Evolutionary conservation across 1,284 basidiomycete genomes (phyloP).

Genomic region (Sutorius eximius): DNA sequence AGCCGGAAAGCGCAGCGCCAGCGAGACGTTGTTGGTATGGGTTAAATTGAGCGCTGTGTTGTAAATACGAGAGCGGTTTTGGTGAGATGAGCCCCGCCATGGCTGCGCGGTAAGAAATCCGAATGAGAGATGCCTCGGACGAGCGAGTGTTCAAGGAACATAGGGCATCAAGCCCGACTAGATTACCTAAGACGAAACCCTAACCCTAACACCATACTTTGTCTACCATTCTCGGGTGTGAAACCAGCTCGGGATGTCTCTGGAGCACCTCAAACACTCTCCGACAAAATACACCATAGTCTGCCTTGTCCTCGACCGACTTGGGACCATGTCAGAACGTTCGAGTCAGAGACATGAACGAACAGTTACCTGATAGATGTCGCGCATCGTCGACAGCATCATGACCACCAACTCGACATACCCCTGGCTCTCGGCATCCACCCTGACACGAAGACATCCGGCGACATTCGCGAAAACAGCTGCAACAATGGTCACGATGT

Average conservation of each 20-base stretch:
- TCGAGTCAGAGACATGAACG: background rate
- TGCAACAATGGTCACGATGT: conserved; percentile 8
- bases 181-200: conserved; percentile 33
- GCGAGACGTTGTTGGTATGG: conserved; percentile 45
- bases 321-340: conserved; percentile 3
- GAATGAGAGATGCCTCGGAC: conserved; percentile 11
- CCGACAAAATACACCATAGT: conserved; percentile 28
- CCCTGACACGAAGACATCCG: conserved; percentile 18
- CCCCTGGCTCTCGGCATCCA: conserved; percentile 28
- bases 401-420: conserved; percentile 31
- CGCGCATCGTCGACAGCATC: conserved; percentile 35
- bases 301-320: conserved; percentile 13
- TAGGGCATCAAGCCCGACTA: background rate
- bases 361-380: conserved; percentile 27
- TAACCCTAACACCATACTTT: conserved; percentile 21
- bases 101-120: conserved; percentile 24
- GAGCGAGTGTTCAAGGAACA: background rate
- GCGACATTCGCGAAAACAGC: conserved; percentile 30
- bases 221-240: conserved; percentile 26
- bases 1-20: conserved; percentile 35
- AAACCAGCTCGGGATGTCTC: conserved; percentile 18
- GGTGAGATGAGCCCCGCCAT: conserved; percentile 64
- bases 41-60: conserved; percentile 51
- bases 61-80: conserved; percentile 63
- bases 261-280: conserved; percentile 18